Conservation (phyloP, 768 basidiomycete genomes). For the Crassisporium funariophilum region DNA sequence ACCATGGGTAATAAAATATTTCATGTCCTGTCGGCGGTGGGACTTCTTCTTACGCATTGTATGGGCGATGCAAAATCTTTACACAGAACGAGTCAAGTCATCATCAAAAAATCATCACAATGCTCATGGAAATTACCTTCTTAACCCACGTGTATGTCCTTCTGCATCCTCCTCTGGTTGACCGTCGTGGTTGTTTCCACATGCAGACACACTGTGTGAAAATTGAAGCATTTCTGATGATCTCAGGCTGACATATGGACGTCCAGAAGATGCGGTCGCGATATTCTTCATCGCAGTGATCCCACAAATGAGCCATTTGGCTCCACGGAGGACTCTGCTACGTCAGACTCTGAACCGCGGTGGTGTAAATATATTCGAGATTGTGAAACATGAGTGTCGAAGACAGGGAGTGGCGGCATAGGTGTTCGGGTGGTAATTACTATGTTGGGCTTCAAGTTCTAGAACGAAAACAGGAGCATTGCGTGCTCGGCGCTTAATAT, state of each 20-base stretch:
- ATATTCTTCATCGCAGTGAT: slow-evolving; percentile 24
- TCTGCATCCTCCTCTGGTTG: neutral
- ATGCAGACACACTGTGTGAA: slow-evolving; percentile 31
- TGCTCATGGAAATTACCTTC: neutral
- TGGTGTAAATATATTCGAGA: slow-evolving; percentile 32
- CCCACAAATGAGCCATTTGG: slow-evolving; percentile 22
- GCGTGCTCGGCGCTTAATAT: no score
- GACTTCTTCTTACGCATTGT: no score
- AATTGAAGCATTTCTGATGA: slow-evolving; percentile 32
- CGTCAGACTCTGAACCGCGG: slow-evolving; percentile 37
- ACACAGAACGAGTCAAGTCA: neutral
- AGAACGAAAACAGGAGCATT: no score
- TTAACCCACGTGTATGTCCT: slow-evolving; percentile 25
- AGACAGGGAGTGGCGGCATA: neutral
- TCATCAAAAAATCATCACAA: slow-evolving; percentile 2
- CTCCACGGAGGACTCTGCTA: slow-evolving; percentile 38
- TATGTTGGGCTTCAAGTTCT: neutral
- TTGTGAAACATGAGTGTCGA: neutral
- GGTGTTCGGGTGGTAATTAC: neutral
- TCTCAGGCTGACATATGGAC: slow-evolving; percentile 33
- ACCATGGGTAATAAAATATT: neutral
- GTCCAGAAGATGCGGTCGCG: slow-evolving; percentile 30
- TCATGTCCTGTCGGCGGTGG: slow-evolving; percentile 12
- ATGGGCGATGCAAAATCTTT: no score
- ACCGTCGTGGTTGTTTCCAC: slow-evolving; percentile 29